Evolutionary conservation across 805 yeast genomes (phyloP).

Genomic region (Candida sphagnicola): DNA sequence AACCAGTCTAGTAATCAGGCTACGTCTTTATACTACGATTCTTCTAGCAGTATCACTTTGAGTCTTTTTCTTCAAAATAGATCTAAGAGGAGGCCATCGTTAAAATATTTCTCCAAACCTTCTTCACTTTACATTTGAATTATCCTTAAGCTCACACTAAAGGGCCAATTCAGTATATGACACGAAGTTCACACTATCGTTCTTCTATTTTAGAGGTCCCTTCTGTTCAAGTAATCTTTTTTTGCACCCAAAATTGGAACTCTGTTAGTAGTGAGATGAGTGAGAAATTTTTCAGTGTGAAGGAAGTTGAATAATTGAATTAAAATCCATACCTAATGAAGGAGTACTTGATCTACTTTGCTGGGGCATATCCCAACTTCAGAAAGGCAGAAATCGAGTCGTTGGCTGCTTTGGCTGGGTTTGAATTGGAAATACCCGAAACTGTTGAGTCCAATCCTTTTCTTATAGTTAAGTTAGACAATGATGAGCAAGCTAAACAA

Average conservation of each 20-base stretch:
- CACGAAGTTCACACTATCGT: too few species aligned
- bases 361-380: slow-evolving; percentile 78
- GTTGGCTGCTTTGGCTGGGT: slow-evolving; percentile 59
- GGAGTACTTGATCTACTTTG: slow-evolving; percentile 74
- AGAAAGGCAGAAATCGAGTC: slow-evolving; percentile 82
- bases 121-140: too few species aligned
- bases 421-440: slow-evolving; percentile 54
- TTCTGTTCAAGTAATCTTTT: neutral
- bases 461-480: slow-evolving; percentile 58
- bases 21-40: too few species aligned
- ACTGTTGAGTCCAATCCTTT: slow-evolving; percentile 68
- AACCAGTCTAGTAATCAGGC: too few species aligned
- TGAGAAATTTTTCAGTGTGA: slow-evolving; percentile 2
- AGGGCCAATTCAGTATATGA: too few species aligned
- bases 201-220: neutral
- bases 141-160: too few species aligned
- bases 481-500: slow-evolving; percentile 62
- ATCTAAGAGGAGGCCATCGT: too few species aligned
- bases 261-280: slow-evolving; percentile 2
- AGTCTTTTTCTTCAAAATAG: too few species aligned
- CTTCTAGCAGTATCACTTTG: too few species aligned
- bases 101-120: too few species aligned
- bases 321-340: slow-evolving; percentile 34
- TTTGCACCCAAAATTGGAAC: neutral
- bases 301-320: slow-evolving; percentile 14